phyloP scores from a whole-genome alignment of 2,329 filamentous ascomycete species.

The Immersiporthe knoxdaviesiana region DNA sequence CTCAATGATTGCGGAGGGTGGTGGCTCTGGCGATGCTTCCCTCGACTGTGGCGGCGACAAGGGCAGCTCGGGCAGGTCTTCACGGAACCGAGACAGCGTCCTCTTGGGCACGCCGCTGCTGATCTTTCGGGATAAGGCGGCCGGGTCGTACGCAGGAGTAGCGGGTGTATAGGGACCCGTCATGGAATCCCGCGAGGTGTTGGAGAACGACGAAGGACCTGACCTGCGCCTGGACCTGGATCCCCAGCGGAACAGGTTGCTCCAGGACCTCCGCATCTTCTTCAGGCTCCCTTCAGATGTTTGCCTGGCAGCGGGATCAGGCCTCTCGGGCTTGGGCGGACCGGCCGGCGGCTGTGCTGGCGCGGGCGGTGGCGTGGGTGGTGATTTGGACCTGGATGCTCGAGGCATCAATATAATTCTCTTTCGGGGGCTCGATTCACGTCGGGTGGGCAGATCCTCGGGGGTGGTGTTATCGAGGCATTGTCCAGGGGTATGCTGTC shows the following conservation, averaged over 20 bases:
- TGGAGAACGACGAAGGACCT: slow-evolving; percentile 80
- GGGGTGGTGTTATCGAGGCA: slow-evolving; percentile 29
- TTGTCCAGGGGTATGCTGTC: slow-evolving; percentile 48
- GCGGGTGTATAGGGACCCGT: slow-evolving; percentile 44
- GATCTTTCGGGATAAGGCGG: slow-evolving; percentile 39
- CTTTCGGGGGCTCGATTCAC: slow-evolving; percentile 40
- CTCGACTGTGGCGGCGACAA: slow-evolving; percentile 84
- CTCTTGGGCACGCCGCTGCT: slow-evolving; percentile 66
- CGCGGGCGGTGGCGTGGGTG: too few relatives aligned
- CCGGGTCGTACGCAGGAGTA: slow-evolving; percentile 34
- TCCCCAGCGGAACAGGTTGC: slow-evolving; percentile 75
- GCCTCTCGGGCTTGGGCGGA: slow-evolving; percentile 50
- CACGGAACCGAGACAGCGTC: slow-evolving; percentile 87
- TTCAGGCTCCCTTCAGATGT: slow-evolving; percentile 57
- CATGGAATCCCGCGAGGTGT: slow-evolving; percentile 89
- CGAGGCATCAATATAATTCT: slow-evolving; percentile 49
- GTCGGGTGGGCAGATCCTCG: slow-evolving; percentile 31
- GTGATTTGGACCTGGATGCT: slow-evolving; percentile 55
- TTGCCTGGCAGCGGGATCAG: slow-evolving; percentile 55
- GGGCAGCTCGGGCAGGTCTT: slow-evolving; percentile 86
- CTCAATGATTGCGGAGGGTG: slow-evolving; percentile 35
- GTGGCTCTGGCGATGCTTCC: slow-evolving; percentile 73
- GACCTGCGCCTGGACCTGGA: slow-evolving; percentile 60
- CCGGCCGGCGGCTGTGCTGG: slow-evolving; percentile 47
- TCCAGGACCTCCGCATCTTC: slow-evolving; percentile 57